phyloP scores from a whole-genome alignment of 192 early-diverging fungal species.

The Linnemannia hyalina region DNA sequence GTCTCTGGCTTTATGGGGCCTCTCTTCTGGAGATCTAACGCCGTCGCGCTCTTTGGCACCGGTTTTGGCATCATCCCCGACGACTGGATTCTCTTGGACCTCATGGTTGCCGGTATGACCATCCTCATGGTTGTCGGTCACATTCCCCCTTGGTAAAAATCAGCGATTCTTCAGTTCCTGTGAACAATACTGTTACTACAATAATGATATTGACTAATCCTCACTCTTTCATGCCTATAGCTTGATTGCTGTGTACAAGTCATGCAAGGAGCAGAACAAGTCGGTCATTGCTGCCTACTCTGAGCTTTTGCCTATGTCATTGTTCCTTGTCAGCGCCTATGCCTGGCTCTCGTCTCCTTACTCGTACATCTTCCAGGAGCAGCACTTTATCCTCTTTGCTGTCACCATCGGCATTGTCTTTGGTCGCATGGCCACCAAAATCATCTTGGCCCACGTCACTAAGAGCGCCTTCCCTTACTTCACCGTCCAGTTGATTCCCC shows the following conservation, averaged over 20 bases:
- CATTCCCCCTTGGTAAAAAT: constrained; percentile 65
- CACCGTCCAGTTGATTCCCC: constrained; percentile 81
- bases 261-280: constrained; percentile 69
- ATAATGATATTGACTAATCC: too few species aligned
- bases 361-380: constrained; percentile 74
- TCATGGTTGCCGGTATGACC: constrained; percentile 60
- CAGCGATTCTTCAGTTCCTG: too few species aligned
- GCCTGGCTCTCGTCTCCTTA: constrained; percentile 79
- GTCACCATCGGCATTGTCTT: constrained; percentile 85
- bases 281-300: constrained; percentile 72
- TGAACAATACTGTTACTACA: too few species aligned
- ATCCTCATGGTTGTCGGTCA: constrained; percentile 65
- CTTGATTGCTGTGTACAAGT: constrained; percentile 61
- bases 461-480: constrained; percentile 87
- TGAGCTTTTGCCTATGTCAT: constrained; percentile 73
- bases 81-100: constrained; percentile 52
- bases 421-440: constrained; percentile 90
- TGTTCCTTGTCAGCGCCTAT: constrained; percentile 73
- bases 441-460: constrained; percentile 91
- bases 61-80: constrained; percentile 59
- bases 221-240: constrained; percentile 24
- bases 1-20: constrained; percentile 79
- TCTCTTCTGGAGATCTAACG: constrained; percentile 47
- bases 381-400: constrained; percentile 82
- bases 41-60: constrained; percentile 45